Evolutionary conservation across 2,329 filamentous ascomycete species (phyloP).

Genomic region (Ciborinia camelliae): DNA sequence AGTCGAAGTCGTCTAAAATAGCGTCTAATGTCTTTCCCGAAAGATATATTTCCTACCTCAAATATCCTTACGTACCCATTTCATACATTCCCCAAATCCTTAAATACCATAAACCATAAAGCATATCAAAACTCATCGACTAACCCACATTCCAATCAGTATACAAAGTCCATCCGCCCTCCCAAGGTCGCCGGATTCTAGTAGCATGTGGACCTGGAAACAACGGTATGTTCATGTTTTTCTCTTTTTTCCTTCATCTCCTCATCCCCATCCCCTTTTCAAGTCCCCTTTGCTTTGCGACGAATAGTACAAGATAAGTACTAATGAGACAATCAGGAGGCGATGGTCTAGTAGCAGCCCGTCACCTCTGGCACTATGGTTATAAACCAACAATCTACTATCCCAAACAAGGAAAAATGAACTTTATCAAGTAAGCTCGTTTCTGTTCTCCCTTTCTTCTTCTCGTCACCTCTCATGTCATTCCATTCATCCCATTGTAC

Average conservation of each 20-base stretch:
- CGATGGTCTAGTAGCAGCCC: slow-evolving; percentile 89
- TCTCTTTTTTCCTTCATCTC: too few relatives aligned
- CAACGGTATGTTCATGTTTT: slow-evolving; percentile 50
- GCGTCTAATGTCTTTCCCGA: background rate
- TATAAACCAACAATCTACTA: slow-evolving; percentile 89
- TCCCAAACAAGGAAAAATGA: slow-evolving; percentile 90
- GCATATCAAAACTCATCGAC: background rate
- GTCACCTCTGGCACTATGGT: slow-evolving; percentile 87
- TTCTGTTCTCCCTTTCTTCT: background rate
- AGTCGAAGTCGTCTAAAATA: too few relatives aligned
- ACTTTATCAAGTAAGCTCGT: slow-evolving; percentile 73
- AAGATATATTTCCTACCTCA: background rate
- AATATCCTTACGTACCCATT: background rate
- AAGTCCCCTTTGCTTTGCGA: background rate
- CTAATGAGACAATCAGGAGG: slow-evolving; percentile 56
- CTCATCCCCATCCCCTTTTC: background rate
- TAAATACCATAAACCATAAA: too few relatives aligned
- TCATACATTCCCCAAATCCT: too few relatives aligned
- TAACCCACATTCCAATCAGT: slow-evolving; percentile 48
- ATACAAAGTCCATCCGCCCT: slow-evolving; percentile 76
- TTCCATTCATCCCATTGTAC: too few relatives aligned
- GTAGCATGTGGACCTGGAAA: slow-evolving; percentile 87
- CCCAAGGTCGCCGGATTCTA: slow-evolving; percentile 68
- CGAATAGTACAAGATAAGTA: background rate
- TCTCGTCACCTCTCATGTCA: too few relatives aligned